A percentile compares a stretch with the other conserved stretches of the same genome.
phyloP scores from a whole-genome alignment of 306 rosid genomes.

The Quercus gilva region DNA sequence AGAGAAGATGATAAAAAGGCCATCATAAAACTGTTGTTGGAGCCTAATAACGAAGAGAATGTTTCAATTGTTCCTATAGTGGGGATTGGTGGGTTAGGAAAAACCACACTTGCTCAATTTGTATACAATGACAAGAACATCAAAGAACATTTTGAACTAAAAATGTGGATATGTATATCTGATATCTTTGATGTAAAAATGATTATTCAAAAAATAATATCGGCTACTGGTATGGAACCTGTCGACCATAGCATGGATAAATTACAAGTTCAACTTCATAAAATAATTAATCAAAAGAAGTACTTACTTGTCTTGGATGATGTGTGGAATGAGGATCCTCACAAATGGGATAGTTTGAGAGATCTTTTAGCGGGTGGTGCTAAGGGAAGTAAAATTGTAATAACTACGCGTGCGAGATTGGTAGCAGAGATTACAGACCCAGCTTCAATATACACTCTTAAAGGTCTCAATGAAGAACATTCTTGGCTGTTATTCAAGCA shows the following conservation, averaged over 20 bases:
- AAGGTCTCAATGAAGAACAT: conserved; percentile 11
- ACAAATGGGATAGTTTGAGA: conserved; percentile 11
- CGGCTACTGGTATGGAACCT: not conserved
- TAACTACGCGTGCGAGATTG: conserved; percentile 26
- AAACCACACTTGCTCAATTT: conserved; percentile 45
- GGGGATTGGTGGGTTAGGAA: conserved; percentile 51
- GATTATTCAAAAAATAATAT: conserved; percentile 26
- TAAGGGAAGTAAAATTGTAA: conserved; percentile 30
- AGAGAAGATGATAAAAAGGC: conserved; percentile 21
- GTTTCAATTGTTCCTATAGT: conserved; percentile 34
- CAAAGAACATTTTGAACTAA: conserved; percentile 13
- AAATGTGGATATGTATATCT: too few relatives aligned
- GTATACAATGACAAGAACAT: conserved; percentile 28
- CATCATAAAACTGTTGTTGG: conserved; percentile 3
- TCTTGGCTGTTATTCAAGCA: conserved; percentile 28
- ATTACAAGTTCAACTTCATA: not conserved
- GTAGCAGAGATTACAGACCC: conserved; percentile 17
- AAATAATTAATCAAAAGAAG: conserved; percentile 16
- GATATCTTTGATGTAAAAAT: too few relatives aligned
- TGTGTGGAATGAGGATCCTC: conserved; percentile 31
- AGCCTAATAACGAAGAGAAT: not conserved
- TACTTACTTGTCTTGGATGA: conserved; percentile 44
- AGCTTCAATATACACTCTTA: not conserved
- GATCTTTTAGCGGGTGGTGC: conserved; percentile 25
- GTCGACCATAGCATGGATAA: conserved; percentile 11